Evolutionary conservation across 805 yeast species (phyloP).

Genomic region (Millerago galiae): DNA sequence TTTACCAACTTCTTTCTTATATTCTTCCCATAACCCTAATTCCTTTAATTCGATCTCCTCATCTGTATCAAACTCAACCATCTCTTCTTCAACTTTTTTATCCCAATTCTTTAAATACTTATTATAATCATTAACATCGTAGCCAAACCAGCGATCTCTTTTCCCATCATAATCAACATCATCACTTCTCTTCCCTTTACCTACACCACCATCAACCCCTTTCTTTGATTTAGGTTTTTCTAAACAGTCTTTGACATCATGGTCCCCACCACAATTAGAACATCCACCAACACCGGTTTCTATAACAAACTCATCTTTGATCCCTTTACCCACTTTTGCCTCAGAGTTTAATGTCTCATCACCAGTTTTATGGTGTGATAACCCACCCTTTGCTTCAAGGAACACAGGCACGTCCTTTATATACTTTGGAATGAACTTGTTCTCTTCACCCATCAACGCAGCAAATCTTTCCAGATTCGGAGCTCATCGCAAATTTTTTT

Average conservation of each 20-base stretch:
- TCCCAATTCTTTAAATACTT: constrained; percentile 43
- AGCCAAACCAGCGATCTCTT: constrained; percentile 52
- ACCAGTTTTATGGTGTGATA: constrained; percentile 49
- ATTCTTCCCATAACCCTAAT: constrained; percentile 28
- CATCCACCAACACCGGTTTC: constrained; percentile 26
- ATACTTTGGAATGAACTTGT: constrained; percentile 28
- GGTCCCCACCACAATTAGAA: constrained; percentile 54
- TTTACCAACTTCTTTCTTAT: constrained; percentile 12
- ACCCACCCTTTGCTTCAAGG: constrained; percentile 16
- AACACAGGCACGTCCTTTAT: constrained; percentile 39
- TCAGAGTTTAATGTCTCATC: constrained; percentile 33
- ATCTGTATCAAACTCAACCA: constrained; percentile 29
- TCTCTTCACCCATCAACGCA: too few species aligned
- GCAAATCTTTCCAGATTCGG: too few species aligned
- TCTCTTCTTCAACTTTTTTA: constrained; percentile 24
- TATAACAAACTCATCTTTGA: constrained; percentile 37
- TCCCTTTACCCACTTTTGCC: constrained; percentile 52
- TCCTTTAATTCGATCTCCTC: constrained; percentile 38
- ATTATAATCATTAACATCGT: constrained; percentile 56
- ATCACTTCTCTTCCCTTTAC: constrained; percentile 16
- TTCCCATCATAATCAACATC: constrained; percentile 25
- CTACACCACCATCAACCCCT: constrained; percentile 11
- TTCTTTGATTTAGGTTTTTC: constrained; percentile 44
- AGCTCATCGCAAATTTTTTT: constrained; percentile 5
- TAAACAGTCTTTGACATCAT: constrained; percentile 46